Evolutionary conservation across 768 basidiomycete species (phyloP).

Genomic region (Boletales sp.): DNA sequence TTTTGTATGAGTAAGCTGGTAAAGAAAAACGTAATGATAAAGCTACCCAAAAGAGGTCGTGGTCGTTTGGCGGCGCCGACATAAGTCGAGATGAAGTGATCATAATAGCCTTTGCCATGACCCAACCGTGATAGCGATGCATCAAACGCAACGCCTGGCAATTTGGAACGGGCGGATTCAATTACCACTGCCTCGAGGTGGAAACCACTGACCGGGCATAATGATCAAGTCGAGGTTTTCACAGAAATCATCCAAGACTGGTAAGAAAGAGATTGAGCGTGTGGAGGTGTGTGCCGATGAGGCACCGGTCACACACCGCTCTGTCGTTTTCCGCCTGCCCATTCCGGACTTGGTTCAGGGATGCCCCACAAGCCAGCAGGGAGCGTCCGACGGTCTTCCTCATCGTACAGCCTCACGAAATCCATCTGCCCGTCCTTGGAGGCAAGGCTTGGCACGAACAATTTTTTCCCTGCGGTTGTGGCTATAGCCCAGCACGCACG

Average conservation of each 20-base stretch:
- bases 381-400: constrained; percentile 54
- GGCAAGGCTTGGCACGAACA: constrained; percentile 69
- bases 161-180: constrained; percentile 1
- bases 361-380: constrained; percentile 73
- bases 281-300: not conserved
- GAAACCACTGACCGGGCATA: constrained; percentile 51
- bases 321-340: constrained; percentile 41
- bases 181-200: constrained; percentile 8
- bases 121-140: constrained; percentile 64
- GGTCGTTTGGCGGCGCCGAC: constrained; percentile 35
- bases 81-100: constrained; percentile 64
- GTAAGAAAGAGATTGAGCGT: constrained; percentile 6
- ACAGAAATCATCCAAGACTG: constrained; percentile 31
- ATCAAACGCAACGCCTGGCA: constrained; percentile 72
- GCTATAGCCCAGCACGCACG: not conserved
- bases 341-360: constrained; percentile 53
- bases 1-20: constrained; percentile 10
- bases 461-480: constrained; percentile 46
- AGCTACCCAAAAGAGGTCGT: constrained; percentile 57
- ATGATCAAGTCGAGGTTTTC: constrained; percentile 60
- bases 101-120: constrained; percentile 84
- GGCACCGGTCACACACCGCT: constrained; percentile 42
- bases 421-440: constrained; percentile 53
- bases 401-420: constrained; percentile 56
- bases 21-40: constrained; percentile 9